Evolutionary conservation across 306 rosid genomes (phyloP), one percentile per base, ranked within the genome.

Genomic region (Alnus rubra): DNA sequence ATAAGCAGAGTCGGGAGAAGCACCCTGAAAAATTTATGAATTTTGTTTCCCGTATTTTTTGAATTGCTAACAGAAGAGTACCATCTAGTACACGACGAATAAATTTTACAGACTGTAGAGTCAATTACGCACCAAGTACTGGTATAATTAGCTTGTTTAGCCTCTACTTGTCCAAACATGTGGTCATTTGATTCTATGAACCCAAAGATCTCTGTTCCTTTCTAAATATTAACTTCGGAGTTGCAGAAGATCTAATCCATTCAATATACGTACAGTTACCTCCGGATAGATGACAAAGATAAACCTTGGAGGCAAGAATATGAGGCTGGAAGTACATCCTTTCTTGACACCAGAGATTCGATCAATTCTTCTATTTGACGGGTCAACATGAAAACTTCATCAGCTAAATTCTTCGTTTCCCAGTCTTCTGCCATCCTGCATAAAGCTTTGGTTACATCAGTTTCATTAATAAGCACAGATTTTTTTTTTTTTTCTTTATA

Each of bases 351-450:
- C 76, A 91, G 83, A 28, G 81, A 73, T 42, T 76, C 74, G 12
- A 86, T 83, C 83, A 92, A 51, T 65, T 95, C 91, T 79, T 84
- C 83, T 69, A 89, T 84, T 82, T 93, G 98, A 80, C 60, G 23
- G 71, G 83, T 71, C 74, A 89, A 76, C 96, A 93, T 95, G 84
- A 91, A 93, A 80, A 91, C 88, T 73, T 88, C 90, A 75, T 93
- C 98, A 48, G 90, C 94, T 60, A 88, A 80, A 71, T 82, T 92
- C 80, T 88, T 90, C 8, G 88, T 78, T 69, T 84, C 86, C 86
- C 90, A 90, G 67, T 95, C 98, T 76, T 91, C 97, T 70, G 86
- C 73, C 84, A 74, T 78, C 92, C 98, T 95, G 91, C 91, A 86
- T n/a, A 67, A 76, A 81, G 52, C 81, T 76, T 76, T 23, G 35